Percentiles rank a stretch among this genome's conserved stretches.
phyloP scores from a whole-genome alignment of 306 rosid genomes.

The Sindora glabra region DNA sequence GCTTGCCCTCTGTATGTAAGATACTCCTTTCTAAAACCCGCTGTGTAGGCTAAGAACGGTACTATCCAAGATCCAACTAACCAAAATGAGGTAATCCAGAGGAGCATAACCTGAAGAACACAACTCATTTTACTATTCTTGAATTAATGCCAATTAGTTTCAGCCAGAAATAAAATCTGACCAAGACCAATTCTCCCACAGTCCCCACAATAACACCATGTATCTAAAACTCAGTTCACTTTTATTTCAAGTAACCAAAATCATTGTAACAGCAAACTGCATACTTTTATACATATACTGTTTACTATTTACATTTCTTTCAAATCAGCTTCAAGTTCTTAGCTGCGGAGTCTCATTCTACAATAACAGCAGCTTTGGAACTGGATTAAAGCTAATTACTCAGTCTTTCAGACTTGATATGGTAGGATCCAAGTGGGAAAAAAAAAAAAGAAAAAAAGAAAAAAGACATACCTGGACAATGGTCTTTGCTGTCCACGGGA shows the following conservation, averaged over 20 bases:
- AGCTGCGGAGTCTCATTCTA: too few species aligned
- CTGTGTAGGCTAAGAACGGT: conserved; percentile 41
- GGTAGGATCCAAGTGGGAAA: too few species aligned
- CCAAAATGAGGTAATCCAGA: conserved; percentile 60
- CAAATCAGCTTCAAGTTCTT: too few species aligned
- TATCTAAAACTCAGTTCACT: not conserved
- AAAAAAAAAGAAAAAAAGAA: not conserved
- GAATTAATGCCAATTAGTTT: not conserved
- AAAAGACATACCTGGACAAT: conserved; percentile 42
- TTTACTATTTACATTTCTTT: too few species aligned
- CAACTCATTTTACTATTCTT: conserved; percentile 20
- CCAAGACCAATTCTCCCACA: not conserved
- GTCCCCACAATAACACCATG: not conserved
- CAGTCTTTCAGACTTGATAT: too few species aligned
- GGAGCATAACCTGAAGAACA: conserved; percentile 52
- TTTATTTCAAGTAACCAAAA: not conserved
- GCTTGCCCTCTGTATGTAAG: conserved; percentile 58
- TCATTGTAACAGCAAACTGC: too few species aligned
- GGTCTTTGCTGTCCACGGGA: conserved; percentile 53
- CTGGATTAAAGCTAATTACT: too few species aligned
- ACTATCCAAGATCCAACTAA: conserved; percentile 60
- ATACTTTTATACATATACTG: too few species aligned
- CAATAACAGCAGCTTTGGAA: too few species aligned
- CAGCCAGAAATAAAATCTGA: not conserved
- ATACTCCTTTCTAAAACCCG: conserved; percentile 50